phyloP scores from a whole-genome alignment of 768 basidiomycete species.

The Leccinum variicolor region DNA sequence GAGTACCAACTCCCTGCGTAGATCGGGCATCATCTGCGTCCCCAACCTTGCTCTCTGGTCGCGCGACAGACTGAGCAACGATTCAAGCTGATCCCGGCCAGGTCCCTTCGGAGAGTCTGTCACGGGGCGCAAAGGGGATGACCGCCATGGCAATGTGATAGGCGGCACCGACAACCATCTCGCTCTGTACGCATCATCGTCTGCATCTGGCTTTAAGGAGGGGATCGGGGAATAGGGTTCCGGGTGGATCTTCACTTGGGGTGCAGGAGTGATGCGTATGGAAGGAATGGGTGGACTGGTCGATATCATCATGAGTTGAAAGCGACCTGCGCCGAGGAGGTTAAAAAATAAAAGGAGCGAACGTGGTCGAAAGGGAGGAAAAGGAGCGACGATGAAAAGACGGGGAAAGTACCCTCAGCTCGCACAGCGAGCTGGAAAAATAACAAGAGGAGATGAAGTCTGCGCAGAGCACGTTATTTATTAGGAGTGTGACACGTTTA shows the following conservation, averaged over 20 bases:
- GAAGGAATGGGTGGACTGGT: conserved; percentile 49
- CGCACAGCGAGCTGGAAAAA: conserved; percentile 13
- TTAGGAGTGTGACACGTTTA: neutral
- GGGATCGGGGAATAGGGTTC: conserved; percentile 67
- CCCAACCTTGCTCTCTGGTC: conserved; percentile 48
- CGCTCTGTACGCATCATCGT: conserved; percentile 56
- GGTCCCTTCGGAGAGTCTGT: conserved; percentile 48
- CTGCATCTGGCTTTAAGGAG: conserved; percentile 27
- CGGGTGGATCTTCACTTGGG: conserved; percentile 29
- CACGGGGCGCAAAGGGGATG: conserved; percentile 48
- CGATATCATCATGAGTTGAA: conserved; percentile 38
- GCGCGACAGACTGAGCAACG: conserved; percentile 57
- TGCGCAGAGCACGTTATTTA: neutral
- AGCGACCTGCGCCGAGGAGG: conserved; percentile 53
- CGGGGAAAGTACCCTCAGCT: conserved; percentile 1
- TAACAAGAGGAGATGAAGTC: neutral
- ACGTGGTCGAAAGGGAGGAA: conserved; percentile 21
- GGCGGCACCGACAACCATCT: conserved; percentile 50
- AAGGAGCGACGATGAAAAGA: neutral
- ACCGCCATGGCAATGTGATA: conserved; percentile 31
- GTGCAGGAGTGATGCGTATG: conserved; percentile 69
- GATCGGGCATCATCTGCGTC: conserved; percentile 49
- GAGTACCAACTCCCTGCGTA: conserved; percentile 72
- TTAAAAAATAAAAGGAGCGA: conserved; percentile 23
- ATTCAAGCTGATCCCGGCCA: conserved; percentile 59